Evolutionary conservation across 352 stramenopile species (phyloP), one percentile per base, ranked within the genome.

Genomic region (Phytophthora podocarpi): DNA sequence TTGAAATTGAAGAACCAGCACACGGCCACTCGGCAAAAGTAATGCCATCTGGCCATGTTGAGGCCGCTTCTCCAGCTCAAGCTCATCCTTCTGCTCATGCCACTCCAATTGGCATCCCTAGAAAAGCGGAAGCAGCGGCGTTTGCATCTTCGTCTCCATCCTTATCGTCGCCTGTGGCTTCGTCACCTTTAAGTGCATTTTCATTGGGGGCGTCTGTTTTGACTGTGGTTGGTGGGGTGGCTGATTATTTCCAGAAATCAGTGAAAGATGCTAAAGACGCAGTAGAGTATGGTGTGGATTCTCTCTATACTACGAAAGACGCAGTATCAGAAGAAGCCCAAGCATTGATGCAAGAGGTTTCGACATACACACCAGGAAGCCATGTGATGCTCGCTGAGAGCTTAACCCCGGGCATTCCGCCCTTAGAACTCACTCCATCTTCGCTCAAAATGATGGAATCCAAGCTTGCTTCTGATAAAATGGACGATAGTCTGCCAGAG

Each of bases 201-300:
- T 82, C 79, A 3, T 74, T 92, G 49, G 83, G 83, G 7, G 68
- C 67, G 12, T 91, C 79, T 20, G 48, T 93, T 23, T 59, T 90
- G 27, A 91, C 70, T 48, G 78, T 81, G 15, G 80, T 91, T 34
- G 80, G 84, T 21, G 83, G 81, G 9, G 76, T 92, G 13, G 82
- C 83, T 10, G 83, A 82, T 12, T 74, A 87, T 37, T 80, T 94
- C 13, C 70, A 89, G 13, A 90, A 89, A 51, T 85, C 80, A 0
- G 85, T 85, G 6, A 85, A 87, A 46, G 80, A 90, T 28, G 85
- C 85, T 20, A 92, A 91, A 60, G 82, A 91, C 27, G 82, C 57
- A 0, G 70, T 94, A 3, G 82, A 94, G 32, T 87, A 82, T 40
- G 61, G 80, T 5, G 81, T 94, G 2, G 85, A 94, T 54, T 84